These are phyloP conservation scores for Blastocystis sp. DNA, from an alignment of 352 stramenopile genomes.

Conservation along the genomic window DNA sequence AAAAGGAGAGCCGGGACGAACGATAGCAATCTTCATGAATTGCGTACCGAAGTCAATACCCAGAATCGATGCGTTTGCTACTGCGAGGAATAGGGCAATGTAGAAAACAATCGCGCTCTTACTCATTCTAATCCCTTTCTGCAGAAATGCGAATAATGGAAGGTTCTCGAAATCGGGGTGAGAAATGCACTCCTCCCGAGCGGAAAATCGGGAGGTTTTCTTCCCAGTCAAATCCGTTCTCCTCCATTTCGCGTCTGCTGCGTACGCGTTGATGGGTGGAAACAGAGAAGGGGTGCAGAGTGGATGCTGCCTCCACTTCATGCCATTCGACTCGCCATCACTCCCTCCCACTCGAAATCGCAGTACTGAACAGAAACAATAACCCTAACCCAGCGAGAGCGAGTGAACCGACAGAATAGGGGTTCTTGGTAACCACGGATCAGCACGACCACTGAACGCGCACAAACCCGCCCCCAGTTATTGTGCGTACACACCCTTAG, in stretches of 20 bases:
- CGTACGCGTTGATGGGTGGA: too few species aligned
- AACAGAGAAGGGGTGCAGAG: too few species aligned
- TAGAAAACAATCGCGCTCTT: conserved; percentile 23
- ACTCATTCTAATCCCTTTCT: conserved; percentile 21
- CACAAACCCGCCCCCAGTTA: background rate
- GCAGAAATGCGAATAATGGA: background rate
- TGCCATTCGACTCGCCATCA: too few species aligned
- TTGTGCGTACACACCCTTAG: background rate
- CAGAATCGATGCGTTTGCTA: conserved; percentile 75
- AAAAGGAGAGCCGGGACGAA: conserved; percentile 88
- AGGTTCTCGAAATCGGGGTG: conserved; percentile 66
- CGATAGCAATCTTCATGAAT: conserved; percentile 88
- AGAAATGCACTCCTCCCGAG: conserved; percentile 63
- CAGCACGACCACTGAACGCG: background rate
- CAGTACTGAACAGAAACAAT: too few species aligned
- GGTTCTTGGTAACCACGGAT: too few species aligned
- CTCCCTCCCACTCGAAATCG: too few species aligned
- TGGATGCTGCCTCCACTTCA: too few species aligned
- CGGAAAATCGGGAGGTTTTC: too few species aligned
- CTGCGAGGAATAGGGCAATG: conserved; percentile 10
- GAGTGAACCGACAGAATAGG: too few species aligned
- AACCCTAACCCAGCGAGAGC: too few species aligned
- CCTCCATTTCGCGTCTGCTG: too few species aligned
- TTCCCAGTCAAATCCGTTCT: too few species aligned
- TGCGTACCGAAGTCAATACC: conserved; percentile 92